Evolutionary conservation across 2,329 filamentous ascomycete species (phyloP), one percentile per base, ranked within the genome.

Genomic region (Neopestalotiopsis sp.): DNA sequence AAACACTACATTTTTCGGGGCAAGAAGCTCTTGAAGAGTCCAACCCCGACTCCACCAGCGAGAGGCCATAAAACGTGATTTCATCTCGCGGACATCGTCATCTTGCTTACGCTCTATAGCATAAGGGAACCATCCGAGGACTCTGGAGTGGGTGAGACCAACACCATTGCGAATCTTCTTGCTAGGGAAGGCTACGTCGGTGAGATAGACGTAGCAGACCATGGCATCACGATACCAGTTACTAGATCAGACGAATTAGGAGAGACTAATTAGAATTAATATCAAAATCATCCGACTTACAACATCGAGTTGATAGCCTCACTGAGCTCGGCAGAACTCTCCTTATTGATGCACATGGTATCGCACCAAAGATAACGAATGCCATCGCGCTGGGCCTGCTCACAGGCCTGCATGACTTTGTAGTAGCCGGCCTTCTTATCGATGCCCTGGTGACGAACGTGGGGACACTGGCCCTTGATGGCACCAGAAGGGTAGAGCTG

Each of bases 251-350:
- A n/a, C n/a, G n/a, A n/a, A n/a, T n/a, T n/a, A n/a, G n/a, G n/a
- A n/a, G n/a, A n/a, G n/a, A n/a, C n/a, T n/a, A n/a, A n/a, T n/a
- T n/a, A n/a, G n/a, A n/a, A n/a, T n/a, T n/a, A n/a, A n/a, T n/a
- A n/a, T n/a, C n/a, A n/a, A n/a, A n/a, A n/a, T n/a, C 1, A 30
- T 5, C 4, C 4, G 3, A 58, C 68, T 69, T 13, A 67, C 64
- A 77, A 81, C 78, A 81, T 81, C 63, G 76, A 77, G 53, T 81
- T 81, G 61, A 81, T 77, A 5, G 80, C 78, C 57, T 81, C 79
- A 3, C 72, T 76, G 2, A 82, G 69, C 67, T 81, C 79, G 0
- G 77, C 74, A 2, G 76, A 78, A 68, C 76, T 80, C 1, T 61
- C 66, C 70, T 78, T 80, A 71, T 82, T 77, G 69, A 82, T 81